Evolutionary conservation across 495 filamentous ascomycete species (phyloP).

Genomic region (Aspergillus funiculosus): DNA sequence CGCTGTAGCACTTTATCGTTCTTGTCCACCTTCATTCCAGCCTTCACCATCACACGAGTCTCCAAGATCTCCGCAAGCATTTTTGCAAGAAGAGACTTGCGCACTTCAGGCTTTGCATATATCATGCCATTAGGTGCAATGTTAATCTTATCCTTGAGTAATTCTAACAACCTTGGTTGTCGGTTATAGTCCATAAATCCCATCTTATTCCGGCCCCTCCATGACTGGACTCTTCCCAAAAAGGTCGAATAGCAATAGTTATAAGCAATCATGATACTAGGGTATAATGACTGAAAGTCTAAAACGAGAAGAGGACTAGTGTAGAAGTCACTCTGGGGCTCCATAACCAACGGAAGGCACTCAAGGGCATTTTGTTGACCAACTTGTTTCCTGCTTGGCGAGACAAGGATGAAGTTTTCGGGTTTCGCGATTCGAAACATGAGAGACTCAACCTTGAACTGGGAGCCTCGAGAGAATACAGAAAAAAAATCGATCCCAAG

Average conservation of each 20-base stretch:
- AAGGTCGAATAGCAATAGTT: constrained; percentile 99
- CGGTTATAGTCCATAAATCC: constrained; percentile 82
- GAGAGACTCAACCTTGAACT: constrained; percentile 96
- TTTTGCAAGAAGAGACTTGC: constrained; percentile 87
- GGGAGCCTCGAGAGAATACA: constrained; percentile 87
- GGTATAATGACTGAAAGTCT: constrained; percentile 95
- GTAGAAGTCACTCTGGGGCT: constrained; percentile 93
- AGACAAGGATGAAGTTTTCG: constrained; percentile 86
- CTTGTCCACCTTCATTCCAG: constrained; percentile 91
- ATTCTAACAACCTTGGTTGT: constrained; percentile 63
- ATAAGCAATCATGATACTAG: constrained; percentile 97
- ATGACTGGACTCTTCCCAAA: constrained; percentile 73
- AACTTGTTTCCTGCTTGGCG: constrained; percentile 85
- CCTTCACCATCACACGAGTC: constrained; percentile 96
- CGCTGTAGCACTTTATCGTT: constrained; percentile 82
- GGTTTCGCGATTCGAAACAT: constrained; percentile 99
- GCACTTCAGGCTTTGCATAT: constrained; percentile 78
- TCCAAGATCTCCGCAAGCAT: constrained; percentile 97
- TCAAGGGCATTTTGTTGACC: constrained; percentile 92
- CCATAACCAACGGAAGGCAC: constrained; percentile 94
- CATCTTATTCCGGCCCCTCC: constrained; percentile 92
- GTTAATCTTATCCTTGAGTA: constrained; percentile 83
- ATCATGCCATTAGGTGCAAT: constrained; percentile 95
- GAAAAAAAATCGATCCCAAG: constrained; percentile 95
- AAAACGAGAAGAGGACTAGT: constrained; percentile 82